Conservation (phyloP, 1,284 basidiomycete species). For the Inonotus hispidus region DNA sequence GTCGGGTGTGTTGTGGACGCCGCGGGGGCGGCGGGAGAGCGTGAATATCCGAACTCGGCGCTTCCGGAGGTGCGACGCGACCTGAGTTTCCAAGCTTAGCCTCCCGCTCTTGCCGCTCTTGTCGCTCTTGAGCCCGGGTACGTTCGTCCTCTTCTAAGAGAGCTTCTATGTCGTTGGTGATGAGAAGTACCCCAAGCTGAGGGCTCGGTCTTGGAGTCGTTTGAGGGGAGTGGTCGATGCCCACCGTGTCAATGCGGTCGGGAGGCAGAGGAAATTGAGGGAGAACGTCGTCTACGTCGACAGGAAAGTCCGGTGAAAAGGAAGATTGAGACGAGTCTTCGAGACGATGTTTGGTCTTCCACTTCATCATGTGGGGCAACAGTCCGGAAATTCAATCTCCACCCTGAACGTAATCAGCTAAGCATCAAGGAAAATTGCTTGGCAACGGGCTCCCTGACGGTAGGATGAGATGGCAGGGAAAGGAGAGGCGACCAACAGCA, state of each 20-base stretch:
- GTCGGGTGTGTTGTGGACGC: background rate
- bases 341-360: constrained; percentile 7
- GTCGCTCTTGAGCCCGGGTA: constrained; percentile 10
- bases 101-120: background rate
- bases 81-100: background rate
- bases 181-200: constrained; percentile 31
- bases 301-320: background rate
- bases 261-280: background rate
- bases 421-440: background rate
- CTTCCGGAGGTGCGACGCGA: background rate
- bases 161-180: constrained; percentile 58
- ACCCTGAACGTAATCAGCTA: background rate
- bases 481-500: background rate
- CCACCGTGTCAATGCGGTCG: background rate
- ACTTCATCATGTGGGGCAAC: constrained; percentile 5
- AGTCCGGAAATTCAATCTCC: background rate
- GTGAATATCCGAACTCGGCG: constrained; percentile 3
- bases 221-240: background rate
- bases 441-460: background rate
- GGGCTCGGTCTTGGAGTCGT: background rate
- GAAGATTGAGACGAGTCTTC: background rate
- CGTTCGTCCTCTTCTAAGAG: constrained; percentile 55
- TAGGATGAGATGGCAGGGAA: no score
- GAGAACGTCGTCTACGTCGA: background rate
- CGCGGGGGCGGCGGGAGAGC: constrained; percentile 38